Percentiles rank a stretch among this genome's conserved stretches.
Conservation (phyloP, 169 alveolate species). For the Eimeria maxima region DNA sequence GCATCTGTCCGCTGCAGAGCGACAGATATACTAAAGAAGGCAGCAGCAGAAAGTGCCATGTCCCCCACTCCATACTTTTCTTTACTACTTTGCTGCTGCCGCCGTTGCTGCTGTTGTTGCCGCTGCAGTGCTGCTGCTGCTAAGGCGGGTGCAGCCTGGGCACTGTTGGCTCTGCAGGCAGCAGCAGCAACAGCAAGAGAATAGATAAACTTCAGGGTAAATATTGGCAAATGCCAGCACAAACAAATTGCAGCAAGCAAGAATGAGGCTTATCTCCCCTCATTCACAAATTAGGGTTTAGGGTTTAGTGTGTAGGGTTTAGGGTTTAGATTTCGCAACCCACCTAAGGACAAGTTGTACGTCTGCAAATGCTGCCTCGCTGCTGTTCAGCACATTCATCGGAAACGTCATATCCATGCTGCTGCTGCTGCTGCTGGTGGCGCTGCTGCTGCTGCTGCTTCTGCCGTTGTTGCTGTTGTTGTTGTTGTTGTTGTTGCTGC, state of each 20-base stretch:
- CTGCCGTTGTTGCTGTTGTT: background rate
- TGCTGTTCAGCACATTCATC: background rate
- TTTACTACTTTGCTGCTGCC: background rate
- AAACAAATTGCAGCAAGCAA: too few relatives aligned
- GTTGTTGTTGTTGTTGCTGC: slow-evolving; percentile 12
- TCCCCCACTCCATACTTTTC: background rate
- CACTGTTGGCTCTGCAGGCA: slow-evolving; percentile 12
- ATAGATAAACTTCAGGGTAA: background rate
- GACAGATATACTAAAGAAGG: slow-evolving; percentile 32
- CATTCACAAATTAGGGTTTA: background rate
- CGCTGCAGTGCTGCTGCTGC: slow-evolving; percentile 65
- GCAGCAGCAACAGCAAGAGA: slow-evolving; percentile 14
- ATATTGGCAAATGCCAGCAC: too few relatives aligned
- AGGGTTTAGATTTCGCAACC: background rate
- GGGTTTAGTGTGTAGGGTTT: slow-evolving; percentile 34
- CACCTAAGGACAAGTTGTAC: background rate
- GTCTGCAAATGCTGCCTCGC: background rate
- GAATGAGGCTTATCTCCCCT: background rate
- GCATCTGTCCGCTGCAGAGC: slow-evolving; percentile 40
- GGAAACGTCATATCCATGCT: background rate
- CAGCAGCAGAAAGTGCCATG: slow-evolving; percentile 36
- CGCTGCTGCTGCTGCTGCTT: background rate
- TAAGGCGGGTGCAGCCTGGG: slow-evolving; percentile 33
- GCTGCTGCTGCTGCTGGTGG: background rate
- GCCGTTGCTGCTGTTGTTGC: slow-evolving; percentile 53